Base-by-base conservation (phyloP, 2,329 filamentous ascomycete genomes). In the Fusarium oxysporum region DNA sequence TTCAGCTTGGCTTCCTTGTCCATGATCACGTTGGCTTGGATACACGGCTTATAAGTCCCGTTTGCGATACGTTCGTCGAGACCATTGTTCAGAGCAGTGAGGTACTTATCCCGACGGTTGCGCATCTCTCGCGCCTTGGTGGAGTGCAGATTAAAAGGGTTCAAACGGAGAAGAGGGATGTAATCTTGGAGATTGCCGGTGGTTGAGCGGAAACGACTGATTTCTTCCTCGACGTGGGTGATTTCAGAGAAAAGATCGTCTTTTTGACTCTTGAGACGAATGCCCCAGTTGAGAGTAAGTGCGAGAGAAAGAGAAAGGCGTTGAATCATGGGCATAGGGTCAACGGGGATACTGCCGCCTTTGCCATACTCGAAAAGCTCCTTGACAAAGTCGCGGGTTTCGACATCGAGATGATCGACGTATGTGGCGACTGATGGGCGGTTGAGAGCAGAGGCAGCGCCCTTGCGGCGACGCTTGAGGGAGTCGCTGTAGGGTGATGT, bases 241-340 rank as follows among this genome's bases (percentile, higher is more conserved):
- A 91, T 91, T 76, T 91, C 89, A 23, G 86, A 82, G 68, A 92
- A 90, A n/a, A 91, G 81, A 11, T 85, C 82, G 60, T 90, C 86
- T n/a, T 91, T 83, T 61, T 90, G 86, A 21, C 85, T 80, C 72
- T 79, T 88, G 17, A 92, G 86, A 0, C 91, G 85, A 0, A 87
- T 86, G 0, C 91, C 91, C 89, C 90, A 92, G 77, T 92, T 92
- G 21, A 92, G 81, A 0, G 90, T 92, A 32, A 92, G 79, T 0
- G 89, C 86, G 6, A 92, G 82, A n/a, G 87, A 90, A 7, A 92
- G 80, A 17, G 86, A 88, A 0, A 92, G 83, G 1, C 90, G 87
- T 74, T 92, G 90, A 50, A 92, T 91, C 87, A 91, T 90, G 1
- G 90, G 89, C 88, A 92, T 90, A 0, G 90, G 90, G 62, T 92